Percentiles rank a stretch among this genome's conserved stretches.
These are phyloP conservation scores for Oryza brachyantha DNA, from an alignment of 176 grass and related monocot genomes.

Conservation along the genomic window DNA sequence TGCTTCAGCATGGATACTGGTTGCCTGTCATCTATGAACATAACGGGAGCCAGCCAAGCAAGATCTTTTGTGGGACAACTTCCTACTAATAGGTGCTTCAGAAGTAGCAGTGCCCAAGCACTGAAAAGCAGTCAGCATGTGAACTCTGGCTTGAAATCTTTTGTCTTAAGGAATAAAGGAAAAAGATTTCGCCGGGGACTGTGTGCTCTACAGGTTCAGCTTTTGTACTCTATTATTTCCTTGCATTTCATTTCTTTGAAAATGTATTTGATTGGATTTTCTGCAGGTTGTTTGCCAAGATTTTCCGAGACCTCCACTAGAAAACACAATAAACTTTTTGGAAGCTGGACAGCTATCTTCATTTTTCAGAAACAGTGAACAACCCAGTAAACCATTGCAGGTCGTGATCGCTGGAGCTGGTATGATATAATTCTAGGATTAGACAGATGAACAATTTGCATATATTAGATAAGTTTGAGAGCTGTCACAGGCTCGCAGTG, in stretches of 20 bases:
- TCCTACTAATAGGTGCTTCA: slow-evolving; percentile 44
- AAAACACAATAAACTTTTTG: slow-evolving; percentile 72
- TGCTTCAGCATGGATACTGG: slow-evolving; percentile 54
- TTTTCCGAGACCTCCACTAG: slow-evolving; percentile 72
- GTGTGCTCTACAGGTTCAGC: slow-evolving; percentile 46
- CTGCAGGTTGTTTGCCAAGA: slow-evolving; percentile 77
- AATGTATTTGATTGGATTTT: slow-evolving; percentile 10
- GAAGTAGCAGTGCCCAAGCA: slow-evolving; percentile 38
- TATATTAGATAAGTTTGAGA: not conserved
- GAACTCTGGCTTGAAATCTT: slow-evolving; percentile 22
- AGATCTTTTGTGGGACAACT: slow-evolving; percentile 31
- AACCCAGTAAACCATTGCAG: slow-evolving; percentile 68
- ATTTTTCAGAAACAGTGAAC: slow-evolving; percentile 51
- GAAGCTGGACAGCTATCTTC: slow-evolving; percentile 92
- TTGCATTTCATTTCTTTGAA: slow-evolving; percentile 11
- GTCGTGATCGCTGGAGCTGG: slow-evolving; percentile 94
- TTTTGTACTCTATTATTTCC: not conserved
- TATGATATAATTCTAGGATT: slow-evolving; percentile 37
- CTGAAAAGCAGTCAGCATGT: slow-evolving; percentile 35
- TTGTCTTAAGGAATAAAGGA: slow-evolving; percentile 32
- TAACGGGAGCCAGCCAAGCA: slow-evolving; percentile 50
- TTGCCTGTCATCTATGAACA: slow-evolving; percentile 57
- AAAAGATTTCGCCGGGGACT: slow-evolving; percentile 35
- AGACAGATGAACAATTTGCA: not conserved
- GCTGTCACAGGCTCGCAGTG: not conserved